These are phyloP conservation scores for Fusarium sambucinum DNA, from an alignment of 2,329 filamentous ascomycete species.

Conservation along the genomic window DNA sequence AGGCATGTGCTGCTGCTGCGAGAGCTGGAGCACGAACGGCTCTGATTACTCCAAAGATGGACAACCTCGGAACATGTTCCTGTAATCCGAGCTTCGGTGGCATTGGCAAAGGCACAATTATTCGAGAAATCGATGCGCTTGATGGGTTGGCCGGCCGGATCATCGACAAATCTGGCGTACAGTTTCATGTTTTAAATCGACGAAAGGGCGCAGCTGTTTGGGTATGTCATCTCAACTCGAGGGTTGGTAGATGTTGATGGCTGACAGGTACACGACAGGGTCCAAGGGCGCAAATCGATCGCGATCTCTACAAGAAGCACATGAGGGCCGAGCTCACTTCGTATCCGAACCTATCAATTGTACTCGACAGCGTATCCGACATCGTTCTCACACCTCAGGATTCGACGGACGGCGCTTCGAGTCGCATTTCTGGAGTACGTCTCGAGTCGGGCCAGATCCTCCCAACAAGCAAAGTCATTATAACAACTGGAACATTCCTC, in stretches of 20 bases:
- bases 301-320: conserved; percentile 85
- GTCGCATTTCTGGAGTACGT: conserved; percentile 84
- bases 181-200: conserved; percentile 89
- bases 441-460: conserved; percentile 90
- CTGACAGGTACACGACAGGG: conserved; percentile 61
- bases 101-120: conserved; percentile 97
- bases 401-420: conserved; percentile 61
- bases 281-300: conserved; percentile 94
- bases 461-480: conserved; percentile 83
- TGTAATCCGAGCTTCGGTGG: conserved; percentile 98
- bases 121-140: conserved; percentile 93
- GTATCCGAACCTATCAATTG: conserved; percentile 82
- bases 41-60: conserved; percentile 86
- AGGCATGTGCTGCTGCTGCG: conserved; percentile 92
- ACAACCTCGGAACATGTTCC: conserved; percentile 93
- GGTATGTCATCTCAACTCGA: conserved; percentile 57
- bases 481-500: conserved; percentile 96
- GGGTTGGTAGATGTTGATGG: not conserved
- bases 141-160: conserved; percentile 90
- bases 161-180: conserved; percentile 93
- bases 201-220: conserved; percentile 96
- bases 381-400: conserved; percentile 73
- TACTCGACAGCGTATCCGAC: conserved; percentile 91
- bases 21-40: conserved; percentile 89
- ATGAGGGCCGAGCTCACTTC: conserved; percentile 87